These are phyloP conservation scores for Pulveroboletus sp. DNA, from an alignment of 1,284 basidiomycete genomes.

Conservation along the genomic window DNA sequence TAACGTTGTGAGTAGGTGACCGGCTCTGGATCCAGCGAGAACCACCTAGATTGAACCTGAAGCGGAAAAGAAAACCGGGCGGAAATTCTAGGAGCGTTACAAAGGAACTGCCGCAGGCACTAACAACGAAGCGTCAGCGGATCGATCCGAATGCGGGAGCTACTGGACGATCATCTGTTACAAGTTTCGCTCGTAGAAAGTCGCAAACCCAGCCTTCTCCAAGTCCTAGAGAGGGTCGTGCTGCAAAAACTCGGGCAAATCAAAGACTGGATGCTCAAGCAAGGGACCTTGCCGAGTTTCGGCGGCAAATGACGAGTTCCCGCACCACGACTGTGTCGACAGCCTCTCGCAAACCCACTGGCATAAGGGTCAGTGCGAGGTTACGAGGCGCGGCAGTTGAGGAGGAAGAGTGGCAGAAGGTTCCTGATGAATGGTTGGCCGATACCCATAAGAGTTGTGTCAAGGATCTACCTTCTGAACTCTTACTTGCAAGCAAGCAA, in stretches of 20 bases:
- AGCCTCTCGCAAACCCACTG: constrained; percentile 41
- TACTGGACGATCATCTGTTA: constrained; percentile 16
- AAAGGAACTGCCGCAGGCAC: constrained; percentile 25
- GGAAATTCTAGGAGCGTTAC: constrained; percentile 32
- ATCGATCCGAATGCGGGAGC: not conserved
- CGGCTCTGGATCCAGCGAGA: constrained; percentile 86
- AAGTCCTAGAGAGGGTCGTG: constrained; percentile 48
- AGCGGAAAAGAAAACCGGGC: constrained; percentile 54
- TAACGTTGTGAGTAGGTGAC: constrained; percentile 49
- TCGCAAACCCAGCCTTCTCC: constrained; percentile 18
- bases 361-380: constrained; percentile 67
- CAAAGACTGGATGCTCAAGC: constrained; percentile 67
- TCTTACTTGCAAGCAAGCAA: constrained; percentile 10
- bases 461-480: constrained; percentile 17
- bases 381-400: constrained; percentile 51
- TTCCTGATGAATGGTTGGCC: constrained; percentile 74
- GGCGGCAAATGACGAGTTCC: constrained; percentile 46
- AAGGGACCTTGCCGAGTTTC: constrained; percentile 63
- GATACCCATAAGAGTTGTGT: constrained; percentile 14
- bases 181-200: constrained; percentile 16
- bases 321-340: constrained; percentile 12
- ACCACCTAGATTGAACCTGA: constrained; percentile 55
- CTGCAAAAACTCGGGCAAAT: constrained; percentile 71
- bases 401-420: constrained; percentile 74
- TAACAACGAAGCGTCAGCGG: constrained; percentile 28